Evolutionary conservation across 2,329 filamentous ascomycete species (phyloP).

Genomic region (Botryotinia narcissicola): DNA sequence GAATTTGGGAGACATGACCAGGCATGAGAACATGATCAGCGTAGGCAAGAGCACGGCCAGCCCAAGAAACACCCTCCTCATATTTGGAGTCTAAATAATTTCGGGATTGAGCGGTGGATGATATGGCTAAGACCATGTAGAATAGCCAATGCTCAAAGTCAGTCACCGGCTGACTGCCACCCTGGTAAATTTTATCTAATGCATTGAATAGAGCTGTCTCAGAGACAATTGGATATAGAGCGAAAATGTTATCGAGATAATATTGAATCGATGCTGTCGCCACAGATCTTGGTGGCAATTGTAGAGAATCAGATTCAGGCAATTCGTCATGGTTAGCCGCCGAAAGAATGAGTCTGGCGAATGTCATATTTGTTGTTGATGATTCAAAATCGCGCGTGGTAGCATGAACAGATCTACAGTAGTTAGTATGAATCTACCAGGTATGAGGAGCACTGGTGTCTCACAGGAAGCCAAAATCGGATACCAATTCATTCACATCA

Average conservation of each 20-base stretch:
- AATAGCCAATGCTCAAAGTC: constrained; percentile 81
- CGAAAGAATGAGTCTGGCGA: constrained; percentile 83
- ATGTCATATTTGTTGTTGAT: constrained; percentile 84
- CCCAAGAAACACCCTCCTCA: constrained; percentile 53
- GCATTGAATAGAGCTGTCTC: constrained; percentile 75
- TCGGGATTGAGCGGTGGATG: constrained; percentile 70
- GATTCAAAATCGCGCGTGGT: constrained; percentile 92
- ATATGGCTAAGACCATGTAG: constrained; percentile 85
- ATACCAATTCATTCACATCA: constrained; percentile 87
- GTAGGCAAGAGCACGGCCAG: constrained; percentile 66
- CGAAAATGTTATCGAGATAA: constrained; percentile 80
- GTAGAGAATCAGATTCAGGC: constrained; percentile 57
- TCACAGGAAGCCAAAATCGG: constrained; percentile 88
- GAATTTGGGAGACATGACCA: constrained; percentile 80
- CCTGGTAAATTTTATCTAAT: constrained; percentile 77
- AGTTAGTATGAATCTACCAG: constrained; percentile 1
- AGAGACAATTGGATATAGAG: constrained; percentile 77
- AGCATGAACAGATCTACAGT: constrained; percentile 78
- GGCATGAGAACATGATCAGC: constrained; percentile 82
- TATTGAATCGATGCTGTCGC: constrained; percentile 72
- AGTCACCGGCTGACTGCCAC: constrained; percentile 56
- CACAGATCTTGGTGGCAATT: constrained; percentile 68
- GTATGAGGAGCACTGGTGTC: constrained; percentile 35
- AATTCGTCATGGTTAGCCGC: constrained; percentile 73
- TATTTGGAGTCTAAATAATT: constrained; percentile 65